phyloP scores from a whole-genome alignment of 2,329 filamentous ascomycete genomes.

The Davidsoniella virescens region DNA sequence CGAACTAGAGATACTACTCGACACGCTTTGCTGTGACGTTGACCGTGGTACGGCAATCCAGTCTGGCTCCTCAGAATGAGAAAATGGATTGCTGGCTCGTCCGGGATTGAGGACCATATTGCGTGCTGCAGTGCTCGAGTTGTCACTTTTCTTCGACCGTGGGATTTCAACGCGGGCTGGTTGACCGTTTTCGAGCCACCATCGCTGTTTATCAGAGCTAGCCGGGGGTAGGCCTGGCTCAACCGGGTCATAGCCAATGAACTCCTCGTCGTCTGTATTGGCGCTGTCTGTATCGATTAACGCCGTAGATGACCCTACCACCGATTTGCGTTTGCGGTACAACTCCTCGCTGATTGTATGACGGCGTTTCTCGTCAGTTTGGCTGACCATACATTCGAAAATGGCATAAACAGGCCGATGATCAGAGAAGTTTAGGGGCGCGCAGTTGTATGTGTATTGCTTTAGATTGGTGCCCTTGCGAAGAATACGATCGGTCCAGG shows the following conservation, averaged over 20 bases:
- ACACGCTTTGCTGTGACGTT: constrained; percentile 35
- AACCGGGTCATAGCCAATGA: constrained; percentile 67
- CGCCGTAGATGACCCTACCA: constrained; percentile 48
- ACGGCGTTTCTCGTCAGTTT: constrained; percentile 60
- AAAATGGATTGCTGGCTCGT: constrained; percentile 69
- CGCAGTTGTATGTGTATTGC: constrained; percentile 68
- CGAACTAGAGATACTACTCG: constrained; percentile 41
- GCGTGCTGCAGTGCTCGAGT: neutral
- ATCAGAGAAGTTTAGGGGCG: constrained; percentile 77
- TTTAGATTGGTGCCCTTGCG: constrained; percentile 70
- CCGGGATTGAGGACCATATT: constrained; percentile 52
- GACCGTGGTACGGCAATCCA: constrained; percentile 56
- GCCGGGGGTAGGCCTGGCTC: constrained; percentile 58
- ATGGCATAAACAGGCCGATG: constrained; percentile 88
- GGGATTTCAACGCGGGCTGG: constrained; percentile 58
- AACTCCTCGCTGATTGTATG: constrained; percentile 57
- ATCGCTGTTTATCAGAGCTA: constrained; percentile 52
- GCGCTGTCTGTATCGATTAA: constrained; percentile 28
- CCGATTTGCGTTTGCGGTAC: constrained; percentile 51
- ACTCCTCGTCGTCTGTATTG: constrained; percentile 60
- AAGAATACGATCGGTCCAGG: constrained; percentile 90
- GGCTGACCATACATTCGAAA: constrained; percentile 69
- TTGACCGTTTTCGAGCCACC: constrained; percentile 55
- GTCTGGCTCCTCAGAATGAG: constrained; percentile 53
- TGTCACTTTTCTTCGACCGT: constrained; percentile 32